phyloP scores from a whole-genome alignment of 2,329 filamentous ascomycete species.

The Aspergillus spinulosporus region DNA sequence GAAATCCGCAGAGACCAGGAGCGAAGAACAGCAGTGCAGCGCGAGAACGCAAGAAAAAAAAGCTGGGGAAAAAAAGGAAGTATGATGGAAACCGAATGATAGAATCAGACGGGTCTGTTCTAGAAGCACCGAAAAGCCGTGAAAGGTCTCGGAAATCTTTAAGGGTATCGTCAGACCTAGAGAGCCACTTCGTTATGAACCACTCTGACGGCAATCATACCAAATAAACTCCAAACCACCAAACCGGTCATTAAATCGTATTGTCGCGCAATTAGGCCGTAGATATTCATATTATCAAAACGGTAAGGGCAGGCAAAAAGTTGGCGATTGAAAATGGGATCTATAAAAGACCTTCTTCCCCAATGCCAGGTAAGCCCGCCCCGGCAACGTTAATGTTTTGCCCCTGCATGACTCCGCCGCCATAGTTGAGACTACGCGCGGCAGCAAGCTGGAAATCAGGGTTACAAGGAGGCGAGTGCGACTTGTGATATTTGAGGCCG shows the following conservation, averaged over 20 bases:
- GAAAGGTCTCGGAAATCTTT: slow-evolving; percentile 10
- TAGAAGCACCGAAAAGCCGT: slow-evolving; percentile 19
- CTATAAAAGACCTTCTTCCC: slow-evolving; percentile 45
- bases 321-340: neutral
- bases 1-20: neutral
- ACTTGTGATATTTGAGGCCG: slow-evolving; percentile 91
- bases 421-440: slow-evolving; percentile 40
- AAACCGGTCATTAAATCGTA: slow-evolving; percentile 34
- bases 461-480: slow-evolving; percentile 85
- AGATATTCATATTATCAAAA: slow-evolving; percentile 30
- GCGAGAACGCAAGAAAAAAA: neutral
- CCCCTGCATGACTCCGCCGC: slow-evolving; percentile 48
- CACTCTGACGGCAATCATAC: slow-evolving; percentile 22
- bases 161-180: slow-evolving; percentile 18
- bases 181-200: slow-evolving; percentile 17
- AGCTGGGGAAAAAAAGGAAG: neutral
- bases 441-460: slow-evolving; percentile 68
- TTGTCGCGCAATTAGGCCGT: slow-evolving; percentile 28
- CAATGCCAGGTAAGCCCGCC: slow-evolving; percentile 50
- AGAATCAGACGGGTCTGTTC: slow-evolving; percentile 13
- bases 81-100: slow-evolving; percentile 8
- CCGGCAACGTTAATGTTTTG: slow-evolving; percentile 51
- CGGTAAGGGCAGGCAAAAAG: slow-evolving; percentile 21
- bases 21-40: neutral
- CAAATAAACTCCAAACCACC: slow-evolving; percentile 33